phyloP scores from a whole-genome alignment of 352 stramenopile genomes.

The Pythium grandisporangium region DNA sequence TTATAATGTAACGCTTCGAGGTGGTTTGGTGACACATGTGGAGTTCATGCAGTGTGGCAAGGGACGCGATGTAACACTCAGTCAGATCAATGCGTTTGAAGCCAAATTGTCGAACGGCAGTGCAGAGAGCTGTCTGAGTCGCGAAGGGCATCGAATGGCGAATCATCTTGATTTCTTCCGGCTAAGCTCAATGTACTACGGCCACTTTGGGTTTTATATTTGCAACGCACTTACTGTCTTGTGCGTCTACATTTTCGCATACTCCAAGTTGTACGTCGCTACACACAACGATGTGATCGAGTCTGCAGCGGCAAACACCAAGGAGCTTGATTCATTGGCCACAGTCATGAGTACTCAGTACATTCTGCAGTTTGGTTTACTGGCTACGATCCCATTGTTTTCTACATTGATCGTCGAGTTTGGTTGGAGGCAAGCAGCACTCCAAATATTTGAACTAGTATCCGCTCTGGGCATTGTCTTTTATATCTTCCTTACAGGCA shows the following conservation, averaged over 20 bases:
- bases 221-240: constrained; percentile 81
- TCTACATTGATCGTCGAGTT: constrained; percentile 76
- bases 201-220: constrained; percentile 87
- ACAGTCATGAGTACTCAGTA: constrained; percentile 84
- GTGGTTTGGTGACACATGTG: constrained; percentile 71
- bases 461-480: constrained; percentile 78
- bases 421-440: constrained; percentile 52
- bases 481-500: constrained; percentile 83
- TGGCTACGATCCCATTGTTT: constrained; percentile 74
- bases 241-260: constrained; percentile 82
- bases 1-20: constrained; percentile 78
- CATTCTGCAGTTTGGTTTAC: constrained; percentile 79
- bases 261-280: constrained; percentile 74
- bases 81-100: constrained; percentile 86
- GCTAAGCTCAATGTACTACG: constrained; percentile 86
- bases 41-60: constrained; percentile 89
- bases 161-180: constrained; percentile 77
- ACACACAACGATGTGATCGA: constrained; percentile 57
- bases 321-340: constrained; percentile 50
- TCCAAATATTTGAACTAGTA: constrained; percentile 76
- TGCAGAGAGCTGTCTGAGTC: constrained; percentile 73
- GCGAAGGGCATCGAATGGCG: constrained; percentile 71
- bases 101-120: constrained; percentile 82
- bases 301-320: constrained; percentile 43
- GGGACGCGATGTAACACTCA: constrained; percentile 78